Base-by-base conservation (phyloP, 768 basidiomycete species). In the Dacryopinax primogenitus region DNA sequence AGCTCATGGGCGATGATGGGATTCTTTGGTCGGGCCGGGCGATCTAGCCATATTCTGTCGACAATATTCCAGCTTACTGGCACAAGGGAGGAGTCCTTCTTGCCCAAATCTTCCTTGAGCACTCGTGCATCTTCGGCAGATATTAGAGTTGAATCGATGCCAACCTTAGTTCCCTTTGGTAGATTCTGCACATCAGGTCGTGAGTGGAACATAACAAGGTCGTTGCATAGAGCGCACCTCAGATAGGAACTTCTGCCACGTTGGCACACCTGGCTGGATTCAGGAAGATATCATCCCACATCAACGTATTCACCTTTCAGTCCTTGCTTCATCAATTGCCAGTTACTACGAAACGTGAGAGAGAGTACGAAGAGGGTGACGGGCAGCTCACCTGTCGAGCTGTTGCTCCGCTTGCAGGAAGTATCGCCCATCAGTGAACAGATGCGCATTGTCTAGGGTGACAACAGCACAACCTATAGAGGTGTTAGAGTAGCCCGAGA, bases 361-460 rank as follows among this genome's bases (percentile, higher is more conserved):
- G 23, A 30, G 16, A 44, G 4, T 69, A 44, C 37, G 30, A n/a
- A 33, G n/a, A 66, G 18, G 35, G 21, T 15, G 39, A 65, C 4
- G 6, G 35, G 34, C 13, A 18, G 47, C 84, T 73, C 69, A 90
- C 91, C 81, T 67, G 74, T 94, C 92, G 68, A 99, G 77, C 75
- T 99, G 91, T 68, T 92, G 83, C 67, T 82, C 84, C 0, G 96
- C 96, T 76, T 99, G 95, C 33, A 97, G 77, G 72, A 89, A 96
- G 72, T 99, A 99, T 47, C 95, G 78, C 1, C 95, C 96, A 77
- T 99, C 95, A 1, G 95, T 98, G 77, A 95, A 98, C 62, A 96
- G 79, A 67, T 80, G 84, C 0, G 93, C 94, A 2, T 84, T 77
- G 32, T 85, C 78, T 58, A 76, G 72, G 0, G 90, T 89, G 26